A percentile compares a stretch with the other conserved stretches of the same genome.
Evolutionary conservation across 495 filamentous ascomycete genomes (phyloP).

Genomic region (Aspergillus conjunctus): DNA sequence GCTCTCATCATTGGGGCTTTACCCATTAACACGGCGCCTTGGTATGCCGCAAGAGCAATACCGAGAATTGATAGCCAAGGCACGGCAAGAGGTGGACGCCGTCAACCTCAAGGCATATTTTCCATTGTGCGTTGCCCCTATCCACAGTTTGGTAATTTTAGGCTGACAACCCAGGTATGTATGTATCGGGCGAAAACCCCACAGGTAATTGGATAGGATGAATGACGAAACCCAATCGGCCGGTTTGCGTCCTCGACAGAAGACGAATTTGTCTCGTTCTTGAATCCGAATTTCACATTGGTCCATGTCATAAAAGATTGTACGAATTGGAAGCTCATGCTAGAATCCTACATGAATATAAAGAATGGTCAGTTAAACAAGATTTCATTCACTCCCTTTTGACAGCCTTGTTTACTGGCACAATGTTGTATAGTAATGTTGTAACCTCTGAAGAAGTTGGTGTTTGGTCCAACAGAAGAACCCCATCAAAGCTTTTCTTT

Average conservation of each 20-base stretch:
- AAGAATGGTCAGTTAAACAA: slow-evolving; percentile 16
- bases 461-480: too few species aligned
- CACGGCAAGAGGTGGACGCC: slow-evolving; percentile 67
- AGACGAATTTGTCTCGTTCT: neutral
- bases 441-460: too few species aligned
- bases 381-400: neutral
- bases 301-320: neutral
- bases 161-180: slow-evolving; percentile 51
- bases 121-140: slow-evolving; percentile 59
- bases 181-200: slow-evolving; percentile 59
- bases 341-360: too few species aligned
- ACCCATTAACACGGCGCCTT: slow-evolving; percentile 59
- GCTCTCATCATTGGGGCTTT: slow-evolving; percentile 62
- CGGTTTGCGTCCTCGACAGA: neutral
- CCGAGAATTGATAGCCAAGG: slow-evolving; percentile 64
- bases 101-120: slow-evolving; percentile 73
- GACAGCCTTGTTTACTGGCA: too few species aligned
- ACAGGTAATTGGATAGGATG: neutral
- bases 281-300: neutral
- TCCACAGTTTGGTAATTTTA: neutral
- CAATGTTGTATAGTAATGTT: too few species aligned
- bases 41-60: slow-evolving; percentile 66
- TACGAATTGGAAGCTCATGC: too few species aligned
- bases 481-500: too few species aligned
- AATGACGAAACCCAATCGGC: neutral